A percentile compares a stretch with the other conserved stretches of the same genome.
Evolutionary conservation across 108 stramenopile genomes (phyloP).

Genomic region (Poteriospumella lacustris): DNA sequence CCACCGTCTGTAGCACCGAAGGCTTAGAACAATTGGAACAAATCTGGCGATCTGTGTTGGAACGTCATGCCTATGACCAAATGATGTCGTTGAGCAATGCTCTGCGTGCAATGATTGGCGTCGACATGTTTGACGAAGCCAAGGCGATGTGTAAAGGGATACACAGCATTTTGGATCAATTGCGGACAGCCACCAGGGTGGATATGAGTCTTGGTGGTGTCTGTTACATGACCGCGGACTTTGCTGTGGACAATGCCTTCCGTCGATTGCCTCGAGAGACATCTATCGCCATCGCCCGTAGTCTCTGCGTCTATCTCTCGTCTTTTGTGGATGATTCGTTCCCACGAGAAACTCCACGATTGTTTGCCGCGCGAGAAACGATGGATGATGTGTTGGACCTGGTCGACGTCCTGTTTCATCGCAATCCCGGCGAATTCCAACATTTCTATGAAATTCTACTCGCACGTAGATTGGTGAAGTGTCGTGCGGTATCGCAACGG

Average conservation of each 20-base stretch:
- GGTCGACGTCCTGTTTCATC: background rate
- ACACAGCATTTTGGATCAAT: too few relatives aligned
- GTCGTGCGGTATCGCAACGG: background rate
- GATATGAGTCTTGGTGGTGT: background rate
- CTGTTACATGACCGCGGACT: background rate
- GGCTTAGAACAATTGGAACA: too few relatives aligned
- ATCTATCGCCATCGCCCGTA: background rate
- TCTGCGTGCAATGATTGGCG: too few relatives aligned
- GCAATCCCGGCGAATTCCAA: background rate
- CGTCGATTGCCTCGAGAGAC: background rate
- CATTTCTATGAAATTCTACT: slow-evolving; percentile 5
- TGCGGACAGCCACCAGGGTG: too few relatives aligned
- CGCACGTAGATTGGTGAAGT: background rate
- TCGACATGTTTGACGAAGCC: too few relatives aligned
- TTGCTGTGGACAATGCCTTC: background rate
- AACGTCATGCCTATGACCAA: too few relatives aligned
- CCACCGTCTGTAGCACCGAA: too few relatives aligned
- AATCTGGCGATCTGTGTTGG: too few relatives aligned
- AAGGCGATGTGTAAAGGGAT: too few relatives aligned
- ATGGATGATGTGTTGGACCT: background rate
- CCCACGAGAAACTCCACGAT: too few relatives aligned
- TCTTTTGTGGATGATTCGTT: background rate
- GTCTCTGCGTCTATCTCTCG: background rate
- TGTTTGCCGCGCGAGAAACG: background rate
- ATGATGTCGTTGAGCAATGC: too few relatives aligned